Conservation (phyloP, 2,329 filamentous ascomycete species). For the Diaporthe capsici region DNA sequence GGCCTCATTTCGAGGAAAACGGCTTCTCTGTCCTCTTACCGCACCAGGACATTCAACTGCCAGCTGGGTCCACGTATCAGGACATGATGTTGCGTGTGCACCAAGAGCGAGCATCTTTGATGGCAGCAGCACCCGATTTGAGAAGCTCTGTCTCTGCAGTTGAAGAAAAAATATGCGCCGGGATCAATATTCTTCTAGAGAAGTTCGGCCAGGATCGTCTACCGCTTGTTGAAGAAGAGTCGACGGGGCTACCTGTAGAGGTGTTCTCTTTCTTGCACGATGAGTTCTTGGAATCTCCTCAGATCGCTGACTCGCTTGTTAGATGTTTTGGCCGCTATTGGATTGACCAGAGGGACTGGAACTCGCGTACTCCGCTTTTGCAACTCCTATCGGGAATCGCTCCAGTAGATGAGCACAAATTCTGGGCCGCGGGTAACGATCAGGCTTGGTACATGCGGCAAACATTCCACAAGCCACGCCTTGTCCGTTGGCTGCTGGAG, state of each 20-base stretch:
- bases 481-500: not conserved
- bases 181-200: not conserved
- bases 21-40: not conserved
- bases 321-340: not conserved
- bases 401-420: not conserved
- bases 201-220: not conserved
- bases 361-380: not conserved
- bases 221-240: not conserved
- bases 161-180: not conserved
- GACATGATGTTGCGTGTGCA: not conserved
- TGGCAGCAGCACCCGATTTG: not conserved
- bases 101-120: not conserved
- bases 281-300: not conserved
- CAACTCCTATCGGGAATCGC: not conserved
- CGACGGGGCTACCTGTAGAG: not conserved
- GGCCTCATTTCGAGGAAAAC: not conserved
- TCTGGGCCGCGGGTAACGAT: not conserved
- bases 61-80: not conserved
- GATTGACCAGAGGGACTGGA: not conserved
- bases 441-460: slow-evolving; percentile 2
- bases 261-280: not conserved
- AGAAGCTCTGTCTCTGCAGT: not conserved
- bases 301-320: not conserved
- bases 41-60: not conserved
- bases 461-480: not conserved